Evolutionary conservation across 2,329 filamentous ascomycete species (phyloP), one percentile per base, ranked within the genome.

Genomic region (Didymella arachidicola): DNA sequence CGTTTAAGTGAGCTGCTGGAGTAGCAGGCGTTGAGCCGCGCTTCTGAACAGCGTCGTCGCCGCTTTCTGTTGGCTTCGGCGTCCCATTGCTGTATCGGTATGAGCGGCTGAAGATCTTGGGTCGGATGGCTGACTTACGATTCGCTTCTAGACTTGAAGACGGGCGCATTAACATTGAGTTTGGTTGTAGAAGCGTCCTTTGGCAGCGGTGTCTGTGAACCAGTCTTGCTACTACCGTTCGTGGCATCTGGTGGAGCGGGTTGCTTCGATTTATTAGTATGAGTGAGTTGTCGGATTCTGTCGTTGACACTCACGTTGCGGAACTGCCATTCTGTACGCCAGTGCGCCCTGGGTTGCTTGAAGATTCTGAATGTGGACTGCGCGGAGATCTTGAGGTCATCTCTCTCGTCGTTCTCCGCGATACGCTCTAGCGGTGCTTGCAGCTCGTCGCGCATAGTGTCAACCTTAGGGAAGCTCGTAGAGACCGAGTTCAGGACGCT

Each of bases 401-500:
- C 86, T 51, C 90, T 85, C 52, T 85, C 80, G 39, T 86, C 86
- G 50, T 64, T 51, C 84, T 82, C 62, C 83, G 84, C 61, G 80
- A 82, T 81, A 43, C 85, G 83, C 22, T 86, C 83, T 56, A 93
- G 87, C n/a, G 82, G 83, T 64, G 87, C 86, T 19, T 91, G 82
- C 65, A 90, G 83, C 34, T 84, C 81, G 30, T 85, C 83, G 32
- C 92, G 95, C 84, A 96, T 94, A 76, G 92, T 95, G 71, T 96
- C 92, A 57, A 98, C 87, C 16, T 89, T 89, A 4, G 95, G 96
- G 82, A 97, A 99, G 69, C 88, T 85, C 49, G 92, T 87, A 25
- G 92, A 85, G 46, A 97, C 84, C 11, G 87, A 85, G 73, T 95
- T 96, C 59, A 99, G 82, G 4, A 98, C 84, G 57, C 90, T 95